These are phyloP conservation scores for Kodamaea hsintzibuensis DNA, from an alignment of 805 yeast genomes.

Conservation along the genomic window DNA sequence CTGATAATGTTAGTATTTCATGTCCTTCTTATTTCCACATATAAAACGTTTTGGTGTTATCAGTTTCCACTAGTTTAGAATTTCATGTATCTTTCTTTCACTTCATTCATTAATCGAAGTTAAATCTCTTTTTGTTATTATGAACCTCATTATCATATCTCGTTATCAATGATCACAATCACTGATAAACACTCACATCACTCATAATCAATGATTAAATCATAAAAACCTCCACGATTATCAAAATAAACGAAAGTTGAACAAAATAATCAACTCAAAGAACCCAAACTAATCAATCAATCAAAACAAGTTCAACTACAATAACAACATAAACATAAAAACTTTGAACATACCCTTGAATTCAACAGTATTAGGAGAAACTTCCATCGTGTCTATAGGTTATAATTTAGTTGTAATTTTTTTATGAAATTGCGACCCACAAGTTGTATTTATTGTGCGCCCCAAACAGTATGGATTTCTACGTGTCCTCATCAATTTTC, in stretches of 20 bases:
- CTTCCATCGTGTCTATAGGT: constrained; percentile 52
- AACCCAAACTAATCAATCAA: neutral
- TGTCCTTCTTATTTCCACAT: too few relatives aligned
- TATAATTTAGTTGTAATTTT: neutral
- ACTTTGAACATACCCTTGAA: constrained; percentile 73
- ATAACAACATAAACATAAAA: neutral
- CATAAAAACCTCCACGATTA: too few relatives aligned
- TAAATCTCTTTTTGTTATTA: too few relatives aligned
- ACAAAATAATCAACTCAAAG: neutral
- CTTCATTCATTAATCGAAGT: too few relatives aligned
- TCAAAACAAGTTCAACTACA: neutral
- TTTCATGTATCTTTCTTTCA: too few relatives aligned
- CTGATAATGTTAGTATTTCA: constrained; percentile 38
- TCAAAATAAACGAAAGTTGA: too few relatives aligned
- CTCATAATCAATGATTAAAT: too few relatives aligned
- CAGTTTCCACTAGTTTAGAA: too few relatives aligned
- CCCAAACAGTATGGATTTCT: neutral
- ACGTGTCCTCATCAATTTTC: constrained; percentile 9
- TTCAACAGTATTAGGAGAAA: constrained; percentile 71
- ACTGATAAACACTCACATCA: too few relatives aligned
- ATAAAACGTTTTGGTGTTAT: too few relatives aligned
- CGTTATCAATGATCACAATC: too few relatives aligned
- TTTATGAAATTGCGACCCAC: neutral
- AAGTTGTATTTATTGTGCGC: constrained; percentile 5
- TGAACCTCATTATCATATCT: too few relatives aligned